Percentiles rank a stretch among this genome's conserved stretches.
Evolutionary conservation across 176 grass and related monocot species (phyloP).

Genomic region (Avena sativa): DNA sequence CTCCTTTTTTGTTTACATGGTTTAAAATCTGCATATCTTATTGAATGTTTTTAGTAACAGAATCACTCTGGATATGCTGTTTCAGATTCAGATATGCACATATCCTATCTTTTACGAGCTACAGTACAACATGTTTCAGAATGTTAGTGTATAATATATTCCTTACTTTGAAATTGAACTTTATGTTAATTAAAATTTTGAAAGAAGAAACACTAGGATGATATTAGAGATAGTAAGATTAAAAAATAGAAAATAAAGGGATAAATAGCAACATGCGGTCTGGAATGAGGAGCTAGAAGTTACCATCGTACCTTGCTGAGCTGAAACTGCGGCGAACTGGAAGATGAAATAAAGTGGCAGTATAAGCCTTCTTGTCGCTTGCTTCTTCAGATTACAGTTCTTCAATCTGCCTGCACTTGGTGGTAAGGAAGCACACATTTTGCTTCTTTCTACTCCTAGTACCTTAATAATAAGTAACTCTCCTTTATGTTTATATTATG

Average conservation of each 20-base stretch:
- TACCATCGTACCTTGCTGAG: constrained; percentile 37
- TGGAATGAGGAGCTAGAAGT: constrained; percentile 14
- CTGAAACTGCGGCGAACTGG: background rate
- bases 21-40: constrained; percentile 27
- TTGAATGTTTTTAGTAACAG: constrained; percentile 30
- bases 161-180: background rate
- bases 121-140: background rate
- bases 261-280: constrained; percentile 3
- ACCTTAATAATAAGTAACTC: constrained; percentile 4
- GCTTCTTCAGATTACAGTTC: constrained; percentile 38
- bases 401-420: constrained; percentile 37
- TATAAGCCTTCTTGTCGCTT: constrained; percentile 30
- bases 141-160: constrained; percentile 15
- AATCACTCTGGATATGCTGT: constrained; percentile 7
- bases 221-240: constrained; percentile 18
- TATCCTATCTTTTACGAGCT: background rate
- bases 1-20: background rate
- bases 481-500: background rate
- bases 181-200: constrained; percentile 12
- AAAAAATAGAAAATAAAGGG: background rate
- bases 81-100: constrained; percentile 30
- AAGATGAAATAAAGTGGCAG: constrained; percentile 38
- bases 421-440: constrained; percentile 36
- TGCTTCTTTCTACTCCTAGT: constrained; percentile 25
- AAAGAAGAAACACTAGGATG: background rate